phyloP scores from a whole-genome alignment of 768 basidiomycete genomes.

The Butyriboletus loyo region DNA sequence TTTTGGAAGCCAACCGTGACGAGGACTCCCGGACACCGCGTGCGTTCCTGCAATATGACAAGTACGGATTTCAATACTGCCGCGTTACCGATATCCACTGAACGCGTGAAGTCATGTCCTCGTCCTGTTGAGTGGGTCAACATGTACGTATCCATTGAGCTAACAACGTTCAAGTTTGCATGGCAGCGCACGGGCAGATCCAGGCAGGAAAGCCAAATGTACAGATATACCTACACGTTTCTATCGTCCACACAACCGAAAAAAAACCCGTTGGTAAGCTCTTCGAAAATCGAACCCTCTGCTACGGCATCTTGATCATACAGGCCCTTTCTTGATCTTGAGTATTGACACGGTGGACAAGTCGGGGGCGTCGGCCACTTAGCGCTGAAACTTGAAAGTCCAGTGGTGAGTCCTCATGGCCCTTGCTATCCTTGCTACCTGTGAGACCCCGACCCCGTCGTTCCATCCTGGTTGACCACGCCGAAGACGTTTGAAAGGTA shows the following conservation, averaged over 20 bases:
- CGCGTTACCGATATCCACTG: too few relatives aligned
- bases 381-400: too few relatives aligned
- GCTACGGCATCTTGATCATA: background rate
- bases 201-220: too few relatives aligned
- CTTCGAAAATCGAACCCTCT: background rate
- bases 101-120: too few relatives aligned
- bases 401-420: background rate
- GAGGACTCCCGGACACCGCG: too few relatives aligned
- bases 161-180: too few relatives aligned
- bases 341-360: background rate
- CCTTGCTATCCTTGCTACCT: background rate
- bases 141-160: background rate
- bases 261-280: too few relatives aligned
- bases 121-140: background rate
- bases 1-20: too few relatives aligned
- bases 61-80: too few relatives aligned
- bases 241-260: background rate
- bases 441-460: background rate
- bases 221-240: background rate
- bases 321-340: background rate
- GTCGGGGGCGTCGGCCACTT: background rate
- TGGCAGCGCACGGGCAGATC: background rate
- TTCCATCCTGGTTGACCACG: conserved; percentile 15
- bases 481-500: conserved; percentile 35
- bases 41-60: too few relatives aligned